Evolutionary conservation across 371 early-diverging fungal species (phyloP), one percentile per base, ranked within the genome.

Genomic region (Lichtheimia hyalospora): DNA sequence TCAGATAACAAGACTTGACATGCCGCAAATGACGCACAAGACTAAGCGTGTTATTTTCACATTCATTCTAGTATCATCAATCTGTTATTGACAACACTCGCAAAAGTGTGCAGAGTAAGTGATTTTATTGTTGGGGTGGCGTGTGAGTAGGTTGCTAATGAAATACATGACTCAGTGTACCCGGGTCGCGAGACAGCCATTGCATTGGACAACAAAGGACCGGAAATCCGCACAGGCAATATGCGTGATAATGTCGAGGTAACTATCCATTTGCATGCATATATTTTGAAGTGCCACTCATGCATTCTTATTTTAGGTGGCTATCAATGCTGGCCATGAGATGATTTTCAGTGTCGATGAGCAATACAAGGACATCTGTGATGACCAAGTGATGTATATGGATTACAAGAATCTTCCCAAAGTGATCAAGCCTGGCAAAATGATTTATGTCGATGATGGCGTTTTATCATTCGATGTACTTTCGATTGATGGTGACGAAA

Each of bases 191-290:
- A 53, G 18, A 84, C 92, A 24, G 94, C 87, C 58, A 90, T 95
- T 66, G 90, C 94, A 21, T 79, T 95, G 50, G 95, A 91, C 76
- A 91, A 89, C 66, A 95, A 91, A 70, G 94, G 90, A 25, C 91
- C 91, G 27, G 93, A 90, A 73, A 92, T 92, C 82, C 90, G 88
- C 59, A 91, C 92, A n/a, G 92, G 92, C 60, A 62, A 77, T 69
- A 89, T 89, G 83, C 69, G 68, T 46, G 75, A 72, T 62, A 89
- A 82, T 23, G 44, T 50, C n/a, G 66, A 66, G 39, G 41, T 66
- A 60, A 53, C n/a, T n/a, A n/a, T n/a, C n/a, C n/a, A n/a, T n/a
- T n/a, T n/a, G n/a, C n/a, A n/a, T n/a, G n/a, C n/a, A n/a, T 34
- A 34, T 34, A 34, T 10, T 34, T 34, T 34, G 2, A 8, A 27